phyloP scores from a whole-genome alignment of 192 early-diverging fungal genomes.

The Entophlyctis luteolus region DNA sequence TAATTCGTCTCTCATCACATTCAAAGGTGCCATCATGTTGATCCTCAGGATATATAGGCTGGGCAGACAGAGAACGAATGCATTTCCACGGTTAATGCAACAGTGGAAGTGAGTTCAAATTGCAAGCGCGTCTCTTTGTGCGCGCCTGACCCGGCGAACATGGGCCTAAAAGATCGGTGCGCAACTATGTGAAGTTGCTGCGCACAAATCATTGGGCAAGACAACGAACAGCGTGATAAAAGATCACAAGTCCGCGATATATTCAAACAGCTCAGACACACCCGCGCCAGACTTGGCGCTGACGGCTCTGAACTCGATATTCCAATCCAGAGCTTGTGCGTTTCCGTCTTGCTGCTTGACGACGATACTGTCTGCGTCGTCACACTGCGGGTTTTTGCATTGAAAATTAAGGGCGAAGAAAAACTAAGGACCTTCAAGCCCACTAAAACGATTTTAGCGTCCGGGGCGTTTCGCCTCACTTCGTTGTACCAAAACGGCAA shows the following conservation, averaged over 20 bases:
- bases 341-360: conserved; percentile 49
- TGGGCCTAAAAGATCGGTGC: no score
- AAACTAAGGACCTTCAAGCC: conserved; percentile 42
- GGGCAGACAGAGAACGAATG: no score
- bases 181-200: no score
- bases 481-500: conserved; percentile 58
- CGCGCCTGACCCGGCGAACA: no score
- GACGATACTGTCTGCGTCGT: conserved; percentile 48
- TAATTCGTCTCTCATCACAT: no score
- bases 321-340: conserved; percentile 55
- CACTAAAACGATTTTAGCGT: conserved; percentile 42
- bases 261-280: conserved; percentile 52
- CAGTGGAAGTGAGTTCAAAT: no score
- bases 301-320: conserved; percentile 46
- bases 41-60: no score
- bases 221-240: no score
- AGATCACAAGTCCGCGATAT: conserved; percentile 25
- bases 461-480: conserved; percentile 47
- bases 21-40: no score
- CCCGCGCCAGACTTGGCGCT: conserved; percentile 51
- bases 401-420: neutral
- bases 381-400: conserved; percentile 29
- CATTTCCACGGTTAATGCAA: no score
- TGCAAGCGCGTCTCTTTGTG: no score
- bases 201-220: no score